phyloP scores from a whole-genome alignment of 2,329 filamentous ascomycete genomes.

The Clonostachys chloroleuca region DNA sequence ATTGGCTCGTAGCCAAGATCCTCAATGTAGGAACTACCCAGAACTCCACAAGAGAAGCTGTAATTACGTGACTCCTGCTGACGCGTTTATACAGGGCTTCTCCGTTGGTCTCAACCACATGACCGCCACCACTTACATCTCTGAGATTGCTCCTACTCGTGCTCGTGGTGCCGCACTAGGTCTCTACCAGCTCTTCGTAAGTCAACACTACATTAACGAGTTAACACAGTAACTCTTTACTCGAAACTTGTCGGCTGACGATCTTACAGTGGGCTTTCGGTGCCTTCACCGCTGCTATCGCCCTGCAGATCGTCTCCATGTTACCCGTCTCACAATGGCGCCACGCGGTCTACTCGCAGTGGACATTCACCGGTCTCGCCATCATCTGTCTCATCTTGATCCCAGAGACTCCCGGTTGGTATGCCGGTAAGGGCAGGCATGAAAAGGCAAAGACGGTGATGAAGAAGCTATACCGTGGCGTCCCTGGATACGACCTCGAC shows the following conservation, averaged over 20 bases:
- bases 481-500: background rate
- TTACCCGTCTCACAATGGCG: background rate
- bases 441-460: background rate
- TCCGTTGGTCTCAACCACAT: background rate
- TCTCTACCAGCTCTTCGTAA: background rate
- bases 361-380: background rate
- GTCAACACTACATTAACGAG: background rate
- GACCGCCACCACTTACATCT: background rate
- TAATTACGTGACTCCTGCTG: background rate
- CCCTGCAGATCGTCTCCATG: background rate
- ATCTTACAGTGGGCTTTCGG: background rate
- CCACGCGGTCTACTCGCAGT: background rate
- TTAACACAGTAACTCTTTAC: no score
- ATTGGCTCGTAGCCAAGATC: background rate
- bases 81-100: background rate
- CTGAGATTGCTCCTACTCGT: background rate
- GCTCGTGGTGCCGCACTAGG: background rate
- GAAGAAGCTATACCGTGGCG: background rate
- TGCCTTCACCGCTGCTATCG: background rate
- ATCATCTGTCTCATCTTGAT: background rate
- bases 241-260: no score
- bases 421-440: conserved; percentile 35
- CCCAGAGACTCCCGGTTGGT: background rate
- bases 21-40: background rate
- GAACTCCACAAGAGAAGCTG: background rate